Conservation (phyloP, 129 eudicot species). For the Tagetes patula region DNA sequence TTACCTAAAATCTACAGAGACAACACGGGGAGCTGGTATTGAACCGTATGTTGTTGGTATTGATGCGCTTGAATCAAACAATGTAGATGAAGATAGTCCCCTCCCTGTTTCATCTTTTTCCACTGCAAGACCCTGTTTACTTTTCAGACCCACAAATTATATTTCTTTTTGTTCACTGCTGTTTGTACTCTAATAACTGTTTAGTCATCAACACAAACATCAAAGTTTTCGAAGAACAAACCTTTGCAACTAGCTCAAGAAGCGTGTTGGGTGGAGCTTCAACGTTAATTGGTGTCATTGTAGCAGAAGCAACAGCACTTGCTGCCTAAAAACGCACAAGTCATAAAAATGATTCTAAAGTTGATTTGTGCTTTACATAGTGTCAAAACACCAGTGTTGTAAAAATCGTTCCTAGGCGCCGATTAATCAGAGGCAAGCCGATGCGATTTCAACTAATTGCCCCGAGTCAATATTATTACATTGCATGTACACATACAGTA, state of each 20-base stretch:
- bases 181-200: neutral
- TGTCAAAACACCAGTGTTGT: neutral
- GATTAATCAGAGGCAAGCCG: too few species aligned
- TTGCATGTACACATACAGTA: too few species aligned
- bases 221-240: slow-evolving; percentile 29
- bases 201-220: neutral
- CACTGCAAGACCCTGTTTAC: slow-evolving; percentile 96
- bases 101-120: slow-evolving; percentile 68
- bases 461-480: too few species aligned
- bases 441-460: too few species aligned
- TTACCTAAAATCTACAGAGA: slow-evolving; percentile 72
- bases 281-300: slow-evolving; percentile 76
- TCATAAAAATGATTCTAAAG: neutral
- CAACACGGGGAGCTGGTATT: slow-evolving; percentile 61
- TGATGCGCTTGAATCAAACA: slow-evolving; percentile 51
- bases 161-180: neutral
- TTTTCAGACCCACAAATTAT: slow-evolving; percentile 31
- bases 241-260: slow-evolving; percentile 85
- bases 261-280: slow-evolving; percentile 85
- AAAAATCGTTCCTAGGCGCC: too few species aligned
- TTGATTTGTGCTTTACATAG: neutral
- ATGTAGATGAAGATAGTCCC: slow-evolving; percentile 58
- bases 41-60: slow-evolving; percentile 56
- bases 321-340: slow-evolving; percentile 53
- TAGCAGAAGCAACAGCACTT: slow-evolving; percentile 92